Evolutionary conservation across 495 filamentous ascomycete genomes (phyloP), one percentile per base, ranked within the genome.

Genomic region (Aspergillus ostianus): DNA sequence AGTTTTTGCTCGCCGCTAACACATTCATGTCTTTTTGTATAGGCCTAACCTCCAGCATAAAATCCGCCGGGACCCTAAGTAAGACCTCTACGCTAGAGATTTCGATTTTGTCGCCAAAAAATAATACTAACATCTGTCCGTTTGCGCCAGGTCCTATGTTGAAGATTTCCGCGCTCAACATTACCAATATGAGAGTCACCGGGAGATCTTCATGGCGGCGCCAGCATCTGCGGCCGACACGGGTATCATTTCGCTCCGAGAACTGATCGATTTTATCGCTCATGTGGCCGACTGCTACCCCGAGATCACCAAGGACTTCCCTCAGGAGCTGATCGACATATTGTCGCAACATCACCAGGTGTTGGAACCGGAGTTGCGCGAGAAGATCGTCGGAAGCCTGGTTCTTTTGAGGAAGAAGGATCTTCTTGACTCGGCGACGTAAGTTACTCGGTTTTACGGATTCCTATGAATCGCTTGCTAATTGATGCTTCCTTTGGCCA

Each of bases 271-370:
- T 65, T 90, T 97, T 64, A 78, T 98, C 55, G 86, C 93, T 36
- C 93, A 98, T 77, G 90, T 94, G 59, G 90, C 93, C 68, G 91
- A 96, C 68, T 94, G 91, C 77, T 99, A 94, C 71, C 92, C 93
- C 23, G 82, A 85, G 23, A 81, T 91, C 62, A 89, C 91, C 15
- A 82, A 84, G 52, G 74, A 81, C 5, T 98, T 96, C 68, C 86
- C 91, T 17, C 82, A 88, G 54, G 89, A 96, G 62, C 79, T 99
- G 20, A 90, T 89, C 59, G 80, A 87, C 44, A 85, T 98, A 61
- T 75, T 99, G 46, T 83, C 82, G 53, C 78, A 86, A 36, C 90
- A 98, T 70, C 93, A 98, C 78, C 82, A 85, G 26, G 80, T 85
- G 2, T 78, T 99, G 20, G 87, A 93, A 66, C 75, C 82, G 19